Conservation (phyloP, 2,329 filamentous ascomycete genomes). For the Cladosporium sp. region DNA sequence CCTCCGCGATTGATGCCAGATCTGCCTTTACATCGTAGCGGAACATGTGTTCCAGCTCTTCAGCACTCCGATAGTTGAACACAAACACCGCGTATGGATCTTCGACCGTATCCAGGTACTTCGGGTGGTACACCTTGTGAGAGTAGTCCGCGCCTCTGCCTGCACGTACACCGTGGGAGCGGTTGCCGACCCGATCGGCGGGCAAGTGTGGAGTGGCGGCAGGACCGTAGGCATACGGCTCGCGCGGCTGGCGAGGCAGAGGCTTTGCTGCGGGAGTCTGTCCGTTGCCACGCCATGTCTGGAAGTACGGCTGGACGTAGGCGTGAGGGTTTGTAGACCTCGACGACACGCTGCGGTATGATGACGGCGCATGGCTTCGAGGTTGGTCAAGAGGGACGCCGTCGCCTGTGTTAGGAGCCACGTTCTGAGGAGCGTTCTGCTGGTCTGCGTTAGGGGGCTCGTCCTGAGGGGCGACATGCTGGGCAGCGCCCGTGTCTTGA, state of each 20-base stretch:
- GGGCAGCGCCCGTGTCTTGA: neutral
- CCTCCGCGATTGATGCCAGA: slow-evolving; percentile 24
- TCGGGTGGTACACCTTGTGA: slow-evolving; percentile 41
- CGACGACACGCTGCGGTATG: slow-evolving; percentile 19
- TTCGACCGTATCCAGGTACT: slow-evolving; percentile 46
- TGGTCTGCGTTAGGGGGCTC: neutral
- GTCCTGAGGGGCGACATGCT: neutral
- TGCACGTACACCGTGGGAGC: slow-evolving; percentile 33
- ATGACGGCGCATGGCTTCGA: neutral
- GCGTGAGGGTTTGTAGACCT: slow-evolving; percentile 12
- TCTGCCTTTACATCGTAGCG: slow-evolving; percentile 32
- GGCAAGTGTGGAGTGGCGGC: slow-evolving; percentile 34
- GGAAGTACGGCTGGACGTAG: slow-evolving; percentile 20
- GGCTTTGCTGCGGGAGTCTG: slow-evolving; percentile 4
- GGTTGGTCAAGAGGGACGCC: neutral
- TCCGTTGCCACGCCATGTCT: neutral
- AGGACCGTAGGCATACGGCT: slow-evolving; percentile 37
- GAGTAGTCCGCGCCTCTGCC: slow-evolving; percentile 43
- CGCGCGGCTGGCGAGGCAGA: slow-evolving; percentile 23
- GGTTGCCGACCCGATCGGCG: slow-evolving; percentile 24
- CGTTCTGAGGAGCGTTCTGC: neutral
- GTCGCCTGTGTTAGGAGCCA: neutral
- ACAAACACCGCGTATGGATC: slow-evolving; percentile 50
- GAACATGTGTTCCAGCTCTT: slow-evolving; percentile 41
- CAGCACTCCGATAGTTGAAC: slow-evolving; percentile 49